Evolutionary conservation across 306 rosid species (phyloP).

Genomic region (Neltuma alba): DNA sequence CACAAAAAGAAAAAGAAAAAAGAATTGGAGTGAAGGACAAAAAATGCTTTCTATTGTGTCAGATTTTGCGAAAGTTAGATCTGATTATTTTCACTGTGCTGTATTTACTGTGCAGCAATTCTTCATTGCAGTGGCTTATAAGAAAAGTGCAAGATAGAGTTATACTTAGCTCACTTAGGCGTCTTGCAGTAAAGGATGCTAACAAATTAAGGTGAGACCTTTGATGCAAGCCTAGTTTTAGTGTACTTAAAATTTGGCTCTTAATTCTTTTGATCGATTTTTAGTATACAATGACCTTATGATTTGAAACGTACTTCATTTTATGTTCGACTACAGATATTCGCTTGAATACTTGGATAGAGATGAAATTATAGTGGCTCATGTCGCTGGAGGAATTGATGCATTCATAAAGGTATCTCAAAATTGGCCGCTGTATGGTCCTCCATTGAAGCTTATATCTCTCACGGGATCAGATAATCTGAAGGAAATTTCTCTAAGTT

Average conservation of each 20-base stretch:
- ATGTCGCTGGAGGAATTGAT: conserved; percentile 65
- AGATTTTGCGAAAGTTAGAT: background rate
- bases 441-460: conserved; percentile 69
- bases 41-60: background rate
- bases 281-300: background rate
- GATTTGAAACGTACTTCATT: conserved; percentile 25
- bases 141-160: conserved; percentile 78
- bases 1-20: background rate
- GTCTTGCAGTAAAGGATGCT: conserved; percentile 58
- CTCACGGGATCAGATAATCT: conserved; percentile 60
- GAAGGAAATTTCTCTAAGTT: conserved; percentile 56
- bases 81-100: background rate
- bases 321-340: conserved; percentile 51
- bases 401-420: conserved; percentile 68
- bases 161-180: conserved; percentile 59
- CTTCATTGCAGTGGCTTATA: conserved; percentile 81
- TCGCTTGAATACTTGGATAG: conserved; percentile 62
- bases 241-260: conserved; percentile 19
- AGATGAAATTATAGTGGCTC: conserved; percentile 74
- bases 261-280: background rate
- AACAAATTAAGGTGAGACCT: conserved; percentile 67
- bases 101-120: conserved; percentile 55
- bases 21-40: background rate
- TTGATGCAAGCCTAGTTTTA: conserved; percentile 14
- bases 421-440: conserved; percentile 70